Evolutionary conservation across 1,284 basidiomycete species (phyloP).

Genomic region (Marasmius oreades): DNA sequence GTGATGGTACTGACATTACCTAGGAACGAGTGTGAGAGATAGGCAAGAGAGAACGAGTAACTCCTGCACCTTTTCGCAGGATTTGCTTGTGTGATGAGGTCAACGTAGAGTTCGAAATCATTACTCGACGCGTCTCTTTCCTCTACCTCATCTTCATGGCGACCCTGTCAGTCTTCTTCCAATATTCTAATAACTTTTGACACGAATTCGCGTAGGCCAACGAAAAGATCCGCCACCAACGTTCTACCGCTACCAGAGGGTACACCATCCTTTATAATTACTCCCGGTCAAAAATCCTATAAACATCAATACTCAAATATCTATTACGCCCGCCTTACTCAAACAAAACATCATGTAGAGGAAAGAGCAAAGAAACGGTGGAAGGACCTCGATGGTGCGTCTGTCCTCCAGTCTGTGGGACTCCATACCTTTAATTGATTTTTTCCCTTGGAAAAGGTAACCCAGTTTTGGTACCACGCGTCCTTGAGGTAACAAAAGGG

Average conservation of each 20-base stretch:
- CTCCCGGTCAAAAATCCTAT: constrained; percentile 58
- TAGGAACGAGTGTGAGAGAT: constrained; percentile 17
- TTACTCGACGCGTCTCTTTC: constrained; percentile 3
- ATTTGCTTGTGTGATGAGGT: constrained; percentile 12
- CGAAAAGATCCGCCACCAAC: constrained; percentile 11
- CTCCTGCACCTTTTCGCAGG: constrained; percentile 26
- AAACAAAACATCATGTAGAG: constrained; percentile 63
- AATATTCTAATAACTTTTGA: neutral
- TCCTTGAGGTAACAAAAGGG: constrained; percentile 86
- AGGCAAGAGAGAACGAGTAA: neutral
- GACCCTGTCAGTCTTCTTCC: neutral
- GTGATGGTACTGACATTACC: constrained; percentile 42
- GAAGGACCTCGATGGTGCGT: constrained; percentile 60
- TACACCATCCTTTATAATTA: constrained; percentile 58
- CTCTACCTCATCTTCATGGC: neutral
- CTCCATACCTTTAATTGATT: neutral
- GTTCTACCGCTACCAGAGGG: constrained; percentile 35
- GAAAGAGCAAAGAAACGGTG: constrained; percentile 64
- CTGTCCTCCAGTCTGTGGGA: neutral
- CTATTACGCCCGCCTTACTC: constrained; percentile 77
- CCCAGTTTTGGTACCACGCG: constrained; percentile 75
- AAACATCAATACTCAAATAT: constrained; percentile 93
- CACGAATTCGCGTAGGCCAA: constrained; percentile 2
- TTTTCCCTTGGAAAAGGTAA: constrained; percentile 41
- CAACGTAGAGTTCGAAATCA: neutral